phyloP scores from a whole-genome alignment of 2,329 filamentous ascomycete species.

The Graphilbum ipis-grandicollis region DNA sequence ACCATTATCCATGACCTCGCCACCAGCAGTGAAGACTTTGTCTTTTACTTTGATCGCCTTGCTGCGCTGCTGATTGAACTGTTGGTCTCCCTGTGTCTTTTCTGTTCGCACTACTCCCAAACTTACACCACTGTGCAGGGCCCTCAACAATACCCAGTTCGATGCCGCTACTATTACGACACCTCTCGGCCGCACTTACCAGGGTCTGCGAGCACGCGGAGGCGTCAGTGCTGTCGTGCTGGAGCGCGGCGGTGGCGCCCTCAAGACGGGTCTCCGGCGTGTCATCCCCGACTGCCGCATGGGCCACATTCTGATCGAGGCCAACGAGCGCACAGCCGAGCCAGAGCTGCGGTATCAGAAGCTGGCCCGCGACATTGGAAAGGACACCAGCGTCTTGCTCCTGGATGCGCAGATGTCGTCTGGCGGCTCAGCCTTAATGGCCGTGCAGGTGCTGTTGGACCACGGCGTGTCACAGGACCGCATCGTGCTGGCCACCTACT shows the following conservation, averaged over 20 bases:
- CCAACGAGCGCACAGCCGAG: constrained; percentile 67
- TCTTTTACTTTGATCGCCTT: constrained; percentile 92
- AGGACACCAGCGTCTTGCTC: constrained; percentile 60
- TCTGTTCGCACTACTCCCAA: too few relatives aligned
- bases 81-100: constrained; percentile 17
- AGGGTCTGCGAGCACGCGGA: constrained; percentile 52
- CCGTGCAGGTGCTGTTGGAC: constrained; percentile 86
- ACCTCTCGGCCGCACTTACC: constrained; percentile 50
- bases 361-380: constrained; percentile 53
- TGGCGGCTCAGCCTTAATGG: constrained; percentile 76
- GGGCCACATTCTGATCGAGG: constrained; percentile 80
- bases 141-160: constrained; percentile 63
- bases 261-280: constrained; percentile 75
- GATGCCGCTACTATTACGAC: constrained; percentile 47
- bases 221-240: constrained; percentile 75
- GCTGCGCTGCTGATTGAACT: constrained; percentile 70
- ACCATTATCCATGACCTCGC: constrained; percentile 73
- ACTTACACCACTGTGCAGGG: constrained; percentile 29
- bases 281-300: constrained; percentile 87
- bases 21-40: constrained; percentile 74
- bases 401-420: constrained; percentile 91
- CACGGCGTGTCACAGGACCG: constrained; percentile 71
- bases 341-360: constrained; percentile 85
- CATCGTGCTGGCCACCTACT: constrained; percentile 88
- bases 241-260: constrained; percentile 71